Evolutionary conservation across 2,329 filamentous ascomycete species (phyloP).

Genomic region (Alternaria rosae): DNA sequence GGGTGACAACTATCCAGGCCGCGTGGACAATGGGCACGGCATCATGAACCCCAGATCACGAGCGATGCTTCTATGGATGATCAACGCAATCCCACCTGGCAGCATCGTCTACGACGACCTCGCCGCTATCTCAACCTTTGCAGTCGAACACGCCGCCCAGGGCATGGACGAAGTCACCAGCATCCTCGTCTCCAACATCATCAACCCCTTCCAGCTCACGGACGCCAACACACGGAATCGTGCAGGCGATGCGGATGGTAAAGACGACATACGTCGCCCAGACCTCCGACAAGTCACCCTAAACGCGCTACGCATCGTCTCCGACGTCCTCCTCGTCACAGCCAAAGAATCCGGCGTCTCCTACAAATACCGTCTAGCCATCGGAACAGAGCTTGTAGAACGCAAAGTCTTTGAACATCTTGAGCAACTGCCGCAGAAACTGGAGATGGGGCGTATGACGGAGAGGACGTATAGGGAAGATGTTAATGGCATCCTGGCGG

Average conservation of each 20-base stretch:
- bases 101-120: constrained; percentile 82
- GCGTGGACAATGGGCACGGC: constrained; percentile 36
- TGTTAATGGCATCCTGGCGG: constrained; percentile 42
- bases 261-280: constrained; percentile 32
- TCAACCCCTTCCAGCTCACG: constrained; percentile 76
- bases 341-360: constrained; percentile 36
- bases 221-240: constrained; percentile 68
- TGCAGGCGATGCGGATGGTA: constrained; percentile 23
- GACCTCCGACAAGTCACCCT: constrained; percentile 39
- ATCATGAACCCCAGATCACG: constrained; percentile 37
- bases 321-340: constrained; percentile 77
- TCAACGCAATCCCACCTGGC: constrained; percentile 81
- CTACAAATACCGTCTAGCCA: constrained; percentile 84
- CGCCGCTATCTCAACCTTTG: constrained; percentile 84
- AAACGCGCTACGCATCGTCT: constrained; percentile 77
- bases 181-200: constrained; percentile 82
- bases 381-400: constrained; percentile 74
- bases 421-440: constrained; percentile 73
- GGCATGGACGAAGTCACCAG: constrained; percentile 93
- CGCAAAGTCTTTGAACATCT: constrained; percentile 77
- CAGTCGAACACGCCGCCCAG: constrained; percentile 82
- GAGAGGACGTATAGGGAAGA: constrained; percentile 62
- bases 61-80: constrained; percentile 80
- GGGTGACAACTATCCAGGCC: constrained; percentile 39
- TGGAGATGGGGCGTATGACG: constrained; percentile 80